Evolutionary conservation across 108 stramenopile species (phyloP), one percentile per base, ranked within the genome.

Genomic region (Conticribra weissflogii): DNA sequence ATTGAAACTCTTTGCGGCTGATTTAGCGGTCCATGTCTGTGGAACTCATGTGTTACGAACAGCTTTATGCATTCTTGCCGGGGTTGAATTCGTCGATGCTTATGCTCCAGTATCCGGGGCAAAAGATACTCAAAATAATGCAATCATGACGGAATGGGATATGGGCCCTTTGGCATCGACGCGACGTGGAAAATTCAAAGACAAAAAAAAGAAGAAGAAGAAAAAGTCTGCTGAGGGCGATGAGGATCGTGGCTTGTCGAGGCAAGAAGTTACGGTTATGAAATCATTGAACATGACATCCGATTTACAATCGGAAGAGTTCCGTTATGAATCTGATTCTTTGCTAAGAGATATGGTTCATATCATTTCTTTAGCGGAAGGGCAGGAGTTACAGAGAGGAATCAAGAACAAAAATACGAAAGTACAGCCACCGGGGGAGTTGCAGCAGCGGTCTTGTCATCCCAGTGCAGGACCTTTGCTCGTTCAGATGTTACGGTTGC

Each of bases 11-110:
- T 74, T 68, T 49, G 78, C 83, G 51, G 25, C 81, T 0, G 79
- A 90, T 28, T 69, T 94, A 55, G 78, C 86, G 3, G 81, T 82
- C n/a, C 93, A 94, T 73, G 69, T 94, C 7, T 94, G 93, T 74
- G 93, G 90, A 12, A 87, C 88, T 22, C 93, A 94, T 68, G 93
- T 94, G 0, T 63, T 94, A 24, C 68, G 93, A 41, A 81, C 93
- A 14, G 71, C 91, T 0, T 49, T 94, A 7, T 90, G 86, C 58
- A 85, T 92, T 7, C 70, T 93, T 29, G 86, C 85, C 31, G 90
- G 90, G 33, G 86, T 86, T 1, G 75, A 87, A 69, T 72, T 87
- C 25, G 74, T 84, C 16, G 74, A 76, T 59, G 79, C 75, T 17
- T 76, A 52, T 32, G 45, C 59, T 21, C 49, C 28, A 34, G 32